Evolutionary conservation across 345 rosid genomes (phyloP), one percentile per base, ranked within the genome.

Genomic region (Orychophragmus violaceus): DNA sequence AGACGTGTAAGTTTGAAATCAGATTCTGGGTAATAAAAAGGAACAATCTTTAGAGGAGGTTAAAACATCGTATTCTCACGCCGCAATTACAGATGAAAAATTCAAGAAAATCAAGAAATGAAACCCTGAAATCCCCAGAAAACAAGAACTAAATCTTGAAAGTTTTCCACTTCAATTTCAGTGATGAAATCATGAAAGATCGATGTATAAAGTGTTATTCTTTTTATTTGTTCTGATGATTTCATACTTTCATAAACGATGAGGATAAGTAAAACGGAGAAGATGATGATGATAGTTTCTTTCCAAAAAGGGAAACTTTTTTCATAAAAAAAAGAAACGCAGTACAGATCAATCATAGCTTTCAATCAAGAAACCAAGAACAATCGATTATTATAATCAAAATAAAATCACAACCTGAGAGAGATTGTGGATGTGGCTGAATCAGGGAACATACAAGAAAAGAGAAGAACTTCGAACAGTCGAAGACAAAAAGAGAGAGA

Each of bases 311-410:
- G 57, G 6, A 64, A 33, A 11, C 28, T 51, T 61, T 59, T 13
- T 12, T 7, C 7, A 29, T 57, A 24, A 27, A 61, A 30, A 63
- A 48, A 48, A 46, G 29, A 70, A 41, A 53, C 76, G 72, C 62
- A 74, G 78, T 75, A 75, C 72, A 68, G 56, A 68, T 66, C 68
- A 80, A 80, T 74, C 74, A 82, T 80, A 63, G 71, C 17, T 50
- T 71, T 16, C n/a, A 61, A 67, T 50, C 72, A 62, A 74, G 48
- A 72, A 65, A 28, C 17, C 14, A 39, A 61, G 62, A 66, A 73
- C 33, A 25, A 44, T 52, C 36, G 41, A 44, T 36, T 42, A 35
- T 53, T 48, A 21, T n/a, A 13, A 39, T 39, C 13, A 57, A 19
- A 17, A 9, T 14, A 37, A 49, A 18, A 49, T 33, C 59, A 48